Evolutionary conservation across 2,329 filamentous ascomycete genomes (phyloP).

Genomic region (Nectriaceae sp.): DNA sequence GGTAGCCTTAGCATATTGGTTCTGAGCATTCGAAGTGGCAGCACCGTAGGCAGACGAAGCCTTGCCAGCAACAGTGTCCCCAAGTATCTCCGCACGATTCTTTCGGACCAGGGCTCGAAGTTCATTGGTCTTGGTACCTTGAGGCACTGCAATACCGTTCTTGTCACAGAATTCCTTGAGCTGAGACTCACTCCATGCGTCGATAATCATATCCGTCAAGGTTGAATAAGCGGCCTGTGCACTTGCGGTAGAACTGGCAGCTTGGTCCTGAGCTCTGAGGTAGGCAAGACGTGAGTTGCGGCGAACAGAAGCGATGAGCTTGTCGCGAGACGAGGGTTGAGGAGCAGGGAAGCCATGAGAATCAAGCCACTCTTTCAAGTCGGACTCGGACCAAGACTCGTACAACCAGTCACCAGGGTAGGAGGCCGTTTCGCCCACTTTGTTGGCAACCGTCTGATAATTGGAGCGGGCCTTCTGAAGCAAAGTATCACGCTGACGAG

Average conservation of each 20-base stretch:
- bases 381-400: constrained; percentile 86
- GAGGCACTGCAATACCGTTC: constrained; percentile 82
- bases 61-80: constrained; percentile 61
- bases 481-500: constrained; percentile 80
- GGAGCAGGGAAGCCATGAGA: constrained; percentile 82
- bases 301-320: constrained; percentile 83
- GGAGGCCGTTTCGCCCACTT: constrained; percentile 71
- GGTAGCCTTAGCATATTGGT: constrained; percentile 76
- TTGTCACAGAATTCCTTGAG: constrained; percentile 93
- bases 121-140: constrained; percentile 89
- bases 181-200: constrained; percentile 85
- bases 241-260: constrained; percentile 62
- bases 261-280: constrained; percentile 63
- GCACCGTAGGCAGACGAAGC: constrained; percentile 66
- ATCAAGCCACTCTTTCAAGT: constrained; percentile 92
- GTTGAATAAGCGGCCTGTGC: constrained; percentile 71
- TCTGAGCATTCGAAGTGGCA: constrained; percentile 73
- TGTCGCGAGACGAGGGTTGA: constrained; percentile 82
- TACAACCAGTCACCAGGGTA: constrained; percentile 98
- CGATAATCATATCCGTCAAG: constrained; percentile 80
- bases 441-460: constrained; percentile 78
- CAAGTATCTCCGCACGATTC: constrained; percentile 72
- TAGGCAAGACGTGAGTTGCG: constrained; percentile 85
- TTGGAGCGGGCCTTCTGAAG: constrained; percentile 76
- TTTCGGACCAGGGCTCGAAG: constrained; percentile 87